These are phyloP conservation scores for Narthecium ossifragum DNA, from an alignment of 106 monocot genomes.

Conservation along the genomic window DNA sequence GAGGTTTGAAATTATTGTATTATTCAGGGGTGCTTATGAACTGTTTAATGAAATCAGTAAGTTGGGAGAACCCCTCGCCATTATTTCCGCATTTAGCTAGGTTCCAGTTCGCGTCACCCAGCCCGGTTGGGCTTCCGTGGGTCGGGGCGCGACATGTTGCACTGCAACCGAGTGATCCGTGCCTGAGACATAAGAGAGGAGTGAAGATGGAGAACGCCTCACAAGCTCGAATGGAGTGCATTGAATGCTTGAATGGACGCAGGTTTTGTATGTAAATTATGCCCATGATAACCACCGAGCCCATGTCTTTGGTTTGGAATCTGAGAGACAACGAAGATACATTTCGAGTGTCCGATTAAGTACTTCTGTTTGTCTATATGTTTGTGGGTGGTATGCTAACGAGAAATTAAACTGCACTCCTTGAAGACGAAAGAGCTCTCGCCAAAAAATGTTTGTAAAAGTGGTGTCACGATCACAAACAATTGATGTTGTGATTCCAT, in stretches of 20 bases:
- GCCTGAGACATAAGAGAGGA: background rate
- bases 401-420: background rate
- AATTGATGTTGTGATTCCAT: background rate
- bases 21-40: too few relatives aligned
- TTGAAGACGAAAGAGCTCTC: background rate
- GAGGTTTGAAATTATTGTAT: too few relatives aligned
- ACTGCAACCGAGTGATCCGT: too few relatives aligned
- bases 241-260: background rate
- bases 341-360: background rate
- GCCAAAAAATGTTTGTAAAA: background rate
- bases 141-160: too few relatives aligned
- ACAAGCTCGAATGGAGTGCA: conserved; percentile 5
- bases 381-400: conserved; percentile 3
- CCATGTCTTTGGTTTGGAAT: background rate
- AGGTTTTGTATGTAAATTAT: conserved; percentile 9
- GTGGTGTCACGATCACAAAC: background rate
- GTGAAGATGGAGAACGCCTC: background rate
- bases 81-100: too few relatives aligned
- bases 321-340: background rate
- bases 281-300: background rate
- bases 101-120: too few relatives aligned
- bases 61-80: too few relatives aligned
- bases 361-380: conserved; percentile 6
- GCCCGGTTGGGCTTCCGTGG: too few relatives aligned
- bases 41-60: too few relatives aligned